Evolutionary conservation across 2,329 filamentous ascomycete genomes (phyloP).

Genomic region (Ophiostoma montium): DNA sequence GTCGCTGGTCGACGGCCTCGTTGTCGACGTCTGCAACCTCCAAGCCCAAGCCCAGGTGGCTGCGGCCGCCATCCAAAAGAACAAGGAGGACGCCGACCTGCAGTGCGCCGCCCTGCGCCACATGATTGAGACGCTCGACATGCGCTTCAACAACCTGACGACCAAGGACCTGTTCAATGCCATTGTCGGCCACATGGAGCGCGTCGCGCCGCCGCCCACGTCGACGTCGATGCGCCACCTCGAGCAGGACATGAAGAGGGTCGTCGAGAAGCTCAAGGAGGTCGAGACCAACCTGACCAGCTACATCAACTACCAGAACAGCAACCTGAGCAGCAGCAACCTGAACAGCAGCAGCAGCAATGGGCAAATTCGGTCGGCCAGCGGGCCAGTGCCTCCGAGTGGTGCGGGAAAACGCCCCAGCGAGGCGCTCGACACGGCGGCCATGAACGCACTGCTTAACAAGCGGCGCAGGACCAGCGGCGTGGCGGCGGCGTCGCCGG

Average conservation of each 20-base stretch:
- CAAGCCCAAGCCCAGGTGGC: not conserved
- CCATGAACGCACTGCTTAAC: not conserved
- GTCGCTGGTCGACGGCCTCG: not conserved
- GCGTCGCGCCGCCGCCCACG: constrained; percentile 18
- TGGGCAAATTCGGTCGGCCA: no score
- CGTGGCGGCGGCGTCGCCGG: not conserved
- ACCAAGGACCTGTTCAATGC: constrained; percentile 27
- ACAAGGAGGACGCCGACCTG: constrained; percentile 7
- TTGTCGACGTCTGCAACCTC: not conserved
- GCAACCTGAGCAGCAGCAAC: not conserved
- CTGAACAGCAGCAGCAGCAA: not conserved
- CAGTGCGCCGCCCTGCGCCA: constrained; percentile 22
- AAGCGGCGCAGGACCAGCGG: not conserved
- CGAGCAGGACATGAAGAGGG: constrained; percentile 8
- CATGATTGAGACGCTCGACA: constrained; percentile 27
- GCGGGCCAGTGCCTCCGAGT: no score
- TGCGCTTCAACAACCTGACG: constrained; percentile 34
- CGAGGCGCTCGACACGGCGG: not conserved
- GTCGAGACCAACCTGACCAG: not conserved
- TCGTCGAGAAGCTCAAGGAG: not conserved
- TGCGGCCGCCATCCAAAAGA: not conserved
- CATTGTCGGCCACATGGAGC: constrained; percentile 26
- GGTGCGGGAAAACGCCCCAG: not conserved
- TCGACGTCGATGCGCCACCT: constrained; percentile 10
- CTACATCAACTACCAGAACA: not conserved